Evolutionary conservation across 139 green algal species (phyloP), one percentile per base, ranked within the genome.

Genomic region (Penium margaritaceum): DNA sequence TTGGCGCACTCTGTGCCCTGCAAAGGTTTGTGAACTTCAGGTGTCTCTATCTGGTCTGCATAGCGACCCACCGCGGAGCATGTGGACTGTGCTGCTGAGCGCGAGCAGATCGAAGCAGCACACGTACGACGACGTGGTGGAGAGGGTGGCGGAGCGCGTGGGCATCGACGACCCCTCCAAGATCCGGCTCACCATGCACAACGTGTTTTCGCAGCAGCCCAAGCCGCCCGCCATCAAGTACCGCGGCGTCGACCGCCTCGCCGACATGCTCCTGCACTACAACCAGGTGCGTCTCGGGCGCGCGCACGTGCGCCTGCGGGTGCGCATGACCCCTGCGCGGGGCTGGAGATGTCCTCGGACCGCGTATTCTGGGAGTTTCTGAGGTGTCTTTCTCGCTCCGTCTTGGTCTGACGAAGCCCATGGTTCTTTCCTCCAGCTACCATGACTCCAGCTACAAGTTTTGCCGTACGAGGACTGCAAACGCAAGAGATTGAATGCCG

Each of bases 171-270:
- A 86, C 38, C 81, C 81, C 7, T 78, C 44, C 30, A 76, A 67
- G n/a, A 61, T 91, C 29, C 87, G 89, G 5, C 78, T 95, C 36
- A 95, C 92, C 39, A 67, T 76, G 32, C 88, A 96, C 77, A 96
- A 92, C 84, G 58, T 57, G 14, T 96, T 91, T 81, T 89, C 78
- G n/a, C 38, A 85, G 54, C 51, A 46, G 36, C 83, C 83, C 41
- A 75, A 76, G 43, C 71, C 86, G 19, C 24, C 70, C n/a, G 74
- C 86, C 15, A 37, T 91, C 29, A 88, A 88, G 43, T 96, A 79
- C 68, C 57, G 77, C 15, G 46, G 61, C 5, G 43, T 79, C 14
- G 81, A 87, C 21, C 66, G 30, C 17, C 77, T 95, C 54, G 75
- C 81, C 24, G 82, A 88, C 51, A 92, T 94, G 86, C 84, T 92